Conservation (phyloP, 768 basidiomycete species). For the Crassisporium funariophilum region DNA sequence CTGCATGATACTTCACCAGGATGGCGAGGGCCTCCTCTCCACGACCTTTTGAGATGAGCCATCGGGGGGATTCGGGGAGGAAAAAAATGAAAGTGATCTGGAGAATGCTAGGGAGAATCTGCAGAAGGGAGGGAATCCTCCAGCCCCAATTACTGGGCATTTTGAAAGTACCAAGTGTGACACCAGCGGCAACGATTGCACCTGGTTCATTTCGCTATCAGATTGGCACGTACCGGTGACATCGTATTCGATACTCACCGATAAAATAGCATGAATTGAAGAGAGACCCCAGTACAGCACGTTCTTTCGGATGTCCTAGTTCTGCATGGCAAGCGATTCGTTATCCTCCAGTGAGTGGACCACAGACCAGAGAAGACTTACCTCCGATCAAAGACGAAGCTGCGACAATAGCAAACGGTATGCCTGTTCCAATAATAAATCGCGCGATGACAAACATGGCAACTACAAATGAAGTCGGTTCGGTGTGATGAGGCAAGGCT, state of each 20-base stretch:
- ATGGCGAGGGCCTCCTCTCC: slow-evolving; percentile 47
- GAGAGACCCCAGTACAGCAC: slow-evolving; percentile 62
- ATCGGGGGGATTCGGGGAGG: slow-evolving; percentile 66
- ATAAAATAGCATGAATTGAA: slow-evolving; percentile 69
- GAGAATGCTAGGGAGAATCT: slow-evolving; percentile 52
- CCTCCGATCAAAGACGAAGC: slow-evolving; percentile 67
- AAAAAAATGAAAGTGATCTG: slow-evolving; percentile 59
- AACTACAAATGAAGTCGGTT: slow-evolving; percentile 32
- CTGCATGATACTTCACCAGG: slow-evolving; percentile 61
- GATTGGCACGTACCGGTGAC: background rate
- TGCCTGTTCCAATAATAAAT: slow-evolving; percentile 58
- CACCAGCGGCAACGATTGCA: slow-evolving; percentile 58
- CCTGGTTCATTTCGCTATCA: slow-evolving; percentile 29
- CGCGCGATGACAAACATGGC: slow-evolving; percentile 62
- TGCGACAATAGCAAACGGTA: slow-evolving; percentile 62
- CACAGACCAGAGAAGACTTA: slow-evolving; percentile 11
- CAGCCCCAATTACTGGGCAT: slow-evolving; percentile 64
- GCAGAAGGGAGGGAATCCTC: slow-evolving; percentile 70
- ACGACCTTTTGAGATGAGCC: slow-evolving; percentile 62
- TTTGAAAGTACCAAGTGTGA: slow-evolving; percentile 65
- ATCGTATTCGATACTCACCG: too few species aligned
- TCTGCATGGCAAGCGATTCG: slow-evolving; percentile 34
- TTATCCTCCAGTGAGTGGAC: background rate
- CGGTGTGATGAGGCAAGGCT: background rate
- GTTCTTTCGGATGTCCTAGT: slow-evolving; percentile 70